Evolutionary conservation across 768 basidiomycete species (phyloP), one percentile per base, ranked within the genome.

Genomic region (Kondoa malvinella): DNA sequence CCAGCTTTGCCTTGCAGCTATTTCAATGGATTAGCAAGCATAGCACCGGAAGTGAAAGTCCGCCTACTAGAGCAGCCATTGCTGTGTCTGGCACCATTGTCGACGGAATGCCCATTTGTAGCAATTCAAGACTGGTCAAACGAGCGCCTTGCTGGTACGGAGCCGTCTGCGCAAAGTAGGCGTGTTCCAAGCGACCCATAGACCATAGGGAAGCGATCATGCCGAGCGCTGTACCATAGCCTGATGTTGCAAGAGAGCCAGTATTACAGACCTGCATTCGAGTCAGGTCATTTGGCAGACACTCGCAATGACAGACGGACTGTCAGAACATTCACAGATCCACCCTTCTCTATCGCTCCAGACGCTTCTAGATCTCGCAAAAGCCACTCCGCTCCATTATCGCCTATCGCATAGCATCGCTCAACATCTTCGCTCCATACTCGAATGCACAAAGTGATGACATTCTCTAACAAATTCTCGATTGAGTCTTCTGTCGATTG

Each of bases 51-150:
- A 21, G 21, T 50, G 40, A 50, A 21, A 50, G 8, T 8, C 21
- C 12, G 40, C 8, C 40, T 50, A 97, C 89, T 64, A 96, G 78
- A 0, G 90, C 92, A 8, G 94, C 94, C 21, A 97, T 89, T 88
- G 95, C 95, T 34, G 89, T 94, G 75, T 97, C 94, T 75, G 92
- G 94, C 61, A 97, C 86, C 90, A 97, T 94, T 2, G 86, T 85
- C 2, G 88, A 87, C 0, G 90, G 87, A 16, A 92, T 87, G 34
- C 84, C 79, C 58, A 96, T 82, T 2, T 86, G 86, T 71, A 88
- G 84, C 29, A 97, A 82, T 74, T 96, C 94, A 65, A 92, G 78
- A 1, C 91, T 87, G 2, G 94, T 97, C 62, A 96, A 81, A 70
- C 92, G 77, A 0, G 81, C 90, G 63, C 92, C 92, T 78, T 96